A percentile compares a stretch with the other conserved stretches of the same genome.
phyloP scores from a whole-genome alignment of 2,329 filamentous ascomycete species.

The Xylaria sp. region DNA sequence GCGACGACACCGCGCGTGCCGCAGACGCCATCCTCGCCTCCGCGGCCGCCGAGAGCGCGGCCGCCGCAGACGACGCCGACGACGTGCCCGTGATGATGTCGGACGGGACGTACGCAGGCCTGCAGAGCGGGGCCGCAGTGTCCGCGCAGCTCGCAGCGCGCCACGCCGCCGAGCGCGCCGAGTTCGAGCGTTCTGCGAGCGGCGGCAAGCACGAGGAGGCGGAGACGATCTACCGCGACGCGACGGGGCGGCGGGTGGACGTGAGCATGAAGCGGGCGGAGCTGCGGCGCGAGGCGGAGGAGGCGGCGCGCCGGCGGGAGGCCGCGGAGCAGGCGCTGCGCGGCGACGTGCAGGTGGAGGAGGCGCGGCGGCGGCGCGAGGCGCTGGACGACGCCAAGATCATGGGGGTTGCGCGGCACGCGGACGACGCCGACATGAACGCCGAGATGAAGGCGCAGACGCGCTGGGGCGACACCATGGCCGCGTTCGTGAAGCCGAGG shows the following conservation, averaged over 20 bases:
- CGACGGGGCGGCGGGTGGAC: conserved; percentile 92
- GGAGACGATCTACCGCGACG: conserved; percentile 94
- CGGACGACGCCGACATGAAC: conserved; percentile 89
- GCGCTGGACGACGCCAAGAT: conserved; percentile 79
- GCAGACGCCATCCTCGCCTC: conserved; percentile 80
- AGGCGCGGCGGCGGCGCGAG: conserved; percentile 68
- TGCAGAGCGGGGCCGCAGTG: conserved; percentile 84
- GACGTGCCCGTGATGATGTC: conserved; percentile 70
- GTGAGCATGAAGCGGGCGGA: conserved; percentile 89
- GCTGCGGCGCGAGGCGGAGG: conserved; percentile 67
- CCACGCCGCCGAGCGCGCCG: conserved; percentile 43
- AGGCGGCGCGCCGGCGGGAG: conserved; percentile 75
- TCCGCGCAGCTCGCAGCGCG: conserved; percentile 72
- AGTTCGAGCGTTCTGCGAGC: conserved; percentile 31
- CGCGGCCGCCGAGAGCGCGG: conserved; percentile 64
- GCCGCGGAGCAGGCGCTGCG: conserved; percentile 73
- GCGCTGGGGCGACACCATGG: conserved; percentile 95
- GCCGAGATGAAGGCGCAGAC: conserved; percentile 75
- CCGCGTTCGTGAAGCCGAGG: conserved; percentile 70
- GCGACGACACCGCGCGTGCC: conserved; percentile 52
- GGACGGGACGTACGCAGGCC: conserved; percentile 82
- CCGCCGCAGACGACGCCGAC: conserved; percentile 53
- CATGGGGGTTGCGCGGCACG: conserved; percentile 77
- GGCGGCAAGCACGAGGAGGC: conserved; percentile 47
- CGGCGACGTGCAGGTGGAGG: conserved; percentile 82